A percentile compares a stretch with the other conserved stretches of the same genome.
Conservation (phyloP, 208 protist genomes). For the Trypanosoma melophagium region DNA sequence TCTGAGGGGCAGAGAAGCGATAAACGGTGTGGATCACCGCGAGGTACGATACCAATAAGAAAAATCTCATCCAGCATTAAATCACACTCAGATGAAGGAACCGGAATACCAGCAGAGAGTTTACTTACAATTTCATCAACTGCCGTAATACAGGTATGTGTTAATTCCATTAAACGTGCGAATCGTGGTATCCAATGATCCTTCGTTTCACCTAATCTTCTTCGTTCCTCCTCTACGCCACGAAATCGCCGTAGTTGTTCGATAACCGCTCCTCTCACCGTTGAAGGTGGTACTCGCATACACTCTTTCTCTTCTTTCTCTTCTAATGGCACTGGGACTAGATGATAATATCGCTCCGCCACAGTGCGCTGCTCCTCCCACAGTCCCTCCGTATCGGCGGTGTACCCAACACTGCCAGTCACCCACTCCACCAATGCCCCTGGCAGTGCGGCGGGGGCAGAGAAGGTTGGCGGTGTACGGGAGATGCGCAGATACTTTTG, state of each 20-base stretch:
- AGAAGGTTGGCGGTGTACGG: background rate
- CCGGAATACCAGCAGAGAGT: background rate
- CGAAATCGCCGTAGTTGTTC: constrained; percentile 52
- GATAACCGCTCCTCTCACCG: constrained; percentile 40
- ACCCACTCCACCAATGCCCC: constrained; percentile 68
- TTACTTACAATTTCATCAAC: background rate
- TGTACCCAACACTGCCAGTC: constrained; percentile 56
- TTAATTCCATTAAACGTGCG: constrained; percentile 23
- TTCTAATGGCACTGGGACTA: constrained; percentile 22
- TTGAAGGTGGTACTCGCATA: constrained; percentile 13
- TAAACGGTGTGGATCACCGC: constrained; percentile 46
- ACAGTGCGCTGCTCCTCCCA: constrained; percentile 54
- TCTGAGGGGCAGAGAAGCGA: constrained; percentile 46
- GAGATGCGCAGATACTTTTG: constrained; percentile 6
- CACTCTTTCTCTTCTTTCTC: background rate
- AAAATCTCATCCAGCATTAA: constrained; percentile 61
- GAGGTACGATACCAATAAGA: constrained; percentile 49
- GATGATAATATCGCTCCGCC: constrained; percentile 41
- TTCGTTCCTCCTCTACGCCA: constrained; percentile 1
- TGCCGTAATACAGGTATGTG: background rate
- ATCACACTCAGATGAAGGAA: constrained; percentile 25
- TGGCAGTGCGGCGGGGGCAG: background rate
- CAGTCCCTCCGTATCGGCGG: constrained; percentile 55
- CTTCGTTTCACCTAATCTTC: background rate
- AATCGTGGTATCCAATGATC: constrained; percentile 23